phyloP scores from a whole-genome alignment of 78 protist species.

The Bigelowiella natans region DNA sequence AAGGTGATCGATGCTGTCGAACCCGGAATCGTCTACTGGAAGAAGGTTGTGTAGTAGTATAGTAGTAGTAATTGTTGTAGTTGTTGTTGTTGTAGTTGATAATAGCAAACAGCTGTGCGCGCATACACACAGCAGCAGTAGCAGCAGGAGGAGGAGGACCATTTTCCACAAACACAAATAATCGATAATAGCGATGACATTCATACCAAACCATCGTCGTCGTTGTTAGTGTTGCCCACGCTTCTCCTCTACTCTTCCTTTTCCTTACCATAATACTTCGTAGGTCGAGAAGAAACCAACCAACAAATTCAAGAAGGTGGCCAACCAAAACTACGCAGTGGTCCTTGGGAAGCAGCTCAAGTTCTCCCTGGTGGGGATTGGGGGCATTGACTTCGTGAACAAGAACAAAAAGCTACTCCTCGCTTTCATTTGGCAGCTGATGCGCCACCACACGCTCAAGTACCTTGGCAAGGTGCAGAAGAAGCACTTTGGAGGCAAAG shows the following conservation, averaged over 20 bases:
- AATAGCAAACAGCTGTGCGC: too few relatives aligned
- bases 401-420: slow-evolving; percentile 67
- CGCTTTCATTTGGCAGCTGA: slow-evolving; percentile 67
- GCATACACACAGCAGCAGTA: too few relatives aligned
- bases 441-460: slow-evolving; percentile 46
- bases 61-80: too few relatives aligned
- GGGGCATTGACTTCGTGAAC: slow-evolving; percentile 66
- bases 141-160: too few relatives aligned
- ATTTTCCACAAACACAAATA: too few relatives aligned
- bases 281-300: neutral
- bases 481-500: slow-evolving; percentile 40
- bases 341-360: slow-evolving; percentile 37
- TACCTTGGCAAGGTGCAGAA: neutral
- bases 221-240: too few relatives aligned
- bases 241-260: too few relatives aligned
- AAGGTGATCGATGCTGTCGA: slow-evolving; percentile 51
- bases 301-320: slow-evolving; percentile 50
- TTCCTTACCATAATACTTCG: neutral
- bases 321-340: slow-evolving; percentile 71
- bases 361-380: slow-evolving; percentile 60
- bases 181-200: too few relatives aligned
- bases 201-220: too few relatives aligned
- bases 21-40: slow-evolving; percentile 49
- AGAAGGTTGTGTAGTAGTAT: neutral
- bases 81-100: too few relatives aligned